Evolutionary conservation across 2,329 filamentous ascomycete genomes (phyloP).

Genomic region (Trichoderma simmonsii): DNA sequence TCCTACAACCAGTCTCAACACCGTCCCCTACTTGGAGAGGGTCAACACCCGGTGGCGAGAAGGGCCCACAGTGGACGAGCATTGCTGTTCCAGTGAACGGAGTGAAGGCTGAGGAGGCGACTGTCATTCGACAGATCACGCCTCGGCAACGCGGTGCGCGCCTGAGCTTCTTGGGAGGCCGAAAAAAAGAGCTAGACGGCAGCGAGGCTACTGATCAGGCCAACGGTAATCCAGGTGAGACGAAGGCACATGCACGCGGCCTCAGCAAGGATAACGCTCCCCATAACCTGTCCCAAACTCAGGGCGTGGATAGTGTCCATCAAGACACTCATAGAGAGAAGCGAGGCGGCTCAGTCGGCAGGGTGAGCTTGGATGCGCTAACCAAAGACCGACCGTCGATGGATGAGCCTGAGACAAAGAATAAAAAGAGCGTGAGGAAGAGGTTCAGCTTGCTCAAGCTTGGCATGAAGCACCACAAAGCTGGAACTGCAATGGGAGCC

Average conservation of each 20-base stretch:
- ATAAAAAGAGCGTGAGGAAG: conserved; percentile 68
- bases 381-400: conserved; percentile 25
- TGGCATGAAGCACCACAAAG: conserved; percentile 64
- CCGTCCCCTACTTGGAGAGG: conserved; percentile 47
- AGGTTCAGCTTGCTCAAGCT: conserved; percentile 75
- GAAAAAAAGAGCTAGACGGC: conserved; percentile 42
- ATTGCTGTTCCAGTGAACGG: conserved; percentile 35
- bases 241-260: conserved; percentile 32
- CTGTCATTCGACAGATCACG: conserved; percentile 50
- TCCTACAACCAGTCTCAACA: conserved; percentile 40
- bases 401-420: conserved; percentile 36
- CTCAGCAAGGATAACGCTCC: conserved; percentile 30
- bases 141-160: conserved; percentile 51
- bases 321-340: conserved; percentile 23
- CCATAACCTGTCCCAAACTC: conserved; percentile 46
- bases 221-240: conserved; percentile 33
- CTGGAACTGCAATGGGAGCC: conserved; percentile 49
- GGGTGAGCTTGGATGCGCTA: conserved; percentile 30
- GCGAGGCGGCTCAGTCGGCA: conserved; percentile 26
- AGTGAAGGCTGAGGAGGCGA: conserved; percentile 46
- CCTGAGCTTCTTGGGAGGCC: conserved; percentile 56
- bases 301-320: conserved; percentile 31
- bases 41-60: conserved; percentile 45
- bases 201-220: conserved; percentile 27
- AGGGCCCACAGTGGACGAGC: conserved; percentile 33